A percentile compares a stretch with the other conserved stretches of the same genome.
phyloP scores from a whole-genome alignment of 2,329 filamentous ascomycete species.

The Sordariomycetes sp. region DNA sequence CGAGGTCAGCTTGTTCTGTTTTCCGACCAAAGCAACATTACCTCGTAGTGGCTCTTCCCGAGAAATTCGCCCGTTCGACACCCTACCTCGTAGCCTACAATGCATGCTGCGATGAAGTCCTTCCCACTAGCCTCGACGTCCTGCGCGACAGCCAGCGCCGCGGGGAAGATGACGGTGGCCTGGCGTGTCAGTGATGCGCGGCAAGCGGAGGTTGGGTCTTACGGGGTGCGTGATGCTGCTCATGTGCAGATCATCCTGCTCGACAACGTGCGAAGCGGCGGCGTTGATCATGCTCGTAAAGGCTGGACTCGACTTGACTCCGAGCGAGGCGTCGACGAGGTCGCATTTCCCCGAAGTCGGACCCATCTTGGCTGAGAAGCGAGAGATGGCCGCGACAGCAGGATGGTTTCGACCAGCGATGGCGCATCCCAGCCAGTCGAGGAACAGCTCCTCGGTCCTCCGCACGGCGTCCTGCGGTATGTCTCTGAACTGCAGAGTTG shows the following conservation, averaged over 20 bases:
- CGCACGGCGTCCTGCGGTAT: background rate
- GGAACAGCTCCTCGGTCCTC: conserved; percentile 2
- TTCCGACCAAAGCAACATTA: background rate
- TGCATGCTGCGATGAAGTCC: conserved; percentile 1
- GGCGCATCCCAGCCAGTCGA: conserved; percentile 2
- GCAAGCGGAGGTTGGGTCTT: background rate
- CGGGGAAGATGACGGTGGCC: conserved; percentile 2
- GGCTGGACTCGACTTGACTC: background rate
- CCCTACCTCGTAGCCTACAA: conserved; percentile 2
- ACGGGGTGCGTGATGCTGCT: conserved; percentile 2
- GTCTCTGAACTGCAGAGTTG: background rate
- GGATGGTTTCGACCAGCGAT: background rate
- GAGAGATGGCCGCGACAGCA: conserved; percentile 1
- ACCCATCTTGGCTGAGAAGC: conserved; percentile 1
- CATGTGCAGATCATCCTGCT: conserved; percentile 3
- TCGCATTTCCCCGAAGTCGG: background rate
- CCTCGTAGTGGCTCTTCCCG: conserved; percentile 3
- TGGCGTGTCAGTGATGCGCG: background rate
- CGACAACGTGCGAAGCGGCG: conserved; percentile 1
- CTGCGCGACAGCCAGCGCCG: conserved; percentile 2
- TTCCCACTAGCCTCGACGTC: background rate
- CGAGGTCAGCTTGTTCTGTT: background rate
- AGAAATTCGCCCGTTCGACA: conserved; percentile 2
- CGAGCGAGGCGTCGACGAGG: background rate
- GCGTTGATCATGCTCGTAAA: conserved; percentile 2